Percentiles rank a stretch among this genome's conserved stretches.
These are phyloP conservation scores for Mucor indicus DNA, from an alignment of 371 early-diverging fungal species.

Conservation along the genomic window DNA sequence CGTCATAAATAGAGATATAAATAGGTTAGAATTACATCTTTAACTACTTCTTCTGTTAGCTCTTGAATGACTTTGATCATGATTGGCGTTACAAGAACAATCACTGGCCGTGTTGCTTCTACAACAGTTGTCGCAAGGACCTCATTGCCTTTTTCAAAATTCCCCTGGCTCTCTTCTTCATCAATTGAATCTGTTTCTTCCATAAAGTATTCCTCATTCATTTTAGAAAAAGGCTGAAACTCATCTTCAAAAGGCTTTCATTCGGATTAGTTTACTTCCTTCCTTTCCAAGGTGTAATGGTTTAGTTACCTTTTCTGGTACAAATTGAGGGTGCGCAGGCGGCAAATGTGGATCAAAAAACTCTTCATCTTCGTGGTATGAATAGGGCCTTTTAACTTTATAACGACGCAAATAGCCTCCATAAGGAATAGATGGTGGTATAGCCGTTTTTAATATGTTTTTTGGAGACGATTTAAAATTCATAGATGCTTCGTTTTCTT, in stretches of 20 bases:
- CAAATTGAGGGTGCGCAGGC: constrained; percentile 43
- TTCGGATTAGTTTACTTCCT: too few relatives aligned
- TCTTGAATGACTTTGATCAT: constrained; percentile 75
- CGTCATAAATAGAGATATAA: too few relatives aligned
- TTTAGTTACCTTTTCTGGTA: constrained; percentile 29
- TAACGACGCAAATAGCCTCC: constrained; percentile 63
- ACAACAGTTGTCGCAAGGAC: constrained; percentile 51
- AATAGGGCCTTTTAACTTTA: constrained; percentile 33
- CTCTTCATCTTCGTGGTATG: constrained; percentile 7
- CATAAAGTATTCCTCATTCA: too few relatives aligned
- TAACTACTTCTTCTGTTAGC: constrained; percentile 61
- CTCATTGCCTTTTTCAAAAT: constrained; percentile 36
- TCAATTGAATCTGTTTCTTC: neutral
- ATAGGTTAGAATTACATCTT: constrained; percentile 52
- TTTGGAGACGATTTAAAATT: neutral
- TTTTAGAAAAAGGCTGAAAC: too few relatives aligned
- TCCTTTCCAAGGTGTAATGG: too few relatives aligned
- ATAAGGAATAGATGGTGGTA: constrained; percentile 68
- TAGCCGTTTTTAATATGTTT: constrained; percentile 17
- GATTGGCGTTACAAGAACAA: constrained; percentile 68
- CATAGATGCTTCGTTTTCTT: neutral
- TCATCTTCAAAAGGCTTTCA: too few relatives aligned
- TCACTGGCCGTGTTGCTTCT: constrained; percentile 59
- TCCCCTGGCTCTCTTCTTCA: too few relatives aligned
- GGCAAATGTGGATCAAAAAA: constrained; percentile 54